Evolutionary conservation across 2,329 filamentous ascomycete genomes (phyloP).

Genomic region (Colletotrichum tabaci): DNA sequence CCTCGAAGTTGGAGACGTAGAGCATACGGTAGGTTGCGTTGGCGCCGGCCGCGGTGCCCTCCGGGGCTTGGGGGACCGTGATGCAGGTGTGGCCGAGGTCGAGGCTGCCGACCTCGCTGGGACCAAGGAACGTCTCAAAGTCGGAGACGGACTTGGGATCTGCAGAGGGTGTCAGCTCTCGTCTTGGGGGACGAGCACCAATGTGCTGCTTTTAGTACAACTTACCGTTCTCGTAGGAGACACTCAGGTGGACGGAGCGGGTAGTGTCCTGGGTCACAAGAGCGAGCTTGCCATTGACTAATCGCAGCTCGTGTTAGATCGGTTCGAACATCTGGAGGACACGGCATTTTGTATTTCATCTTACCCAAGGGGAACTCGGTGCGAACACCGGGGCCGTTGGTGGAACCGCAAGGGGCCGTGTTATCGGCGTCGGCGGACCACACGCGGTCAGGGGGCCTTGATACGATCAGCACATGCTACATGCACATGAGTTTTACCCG

Average conservation of each 20-base stretch:
- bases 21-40: constrained; percentile 66
- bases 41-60: constrained; percentile 54
- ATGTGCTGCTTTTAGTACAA: neutral
- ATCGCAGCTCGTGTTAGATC: neutral
- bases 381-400: constrained; percentile 61
- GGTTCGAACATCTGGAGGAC: neutral
- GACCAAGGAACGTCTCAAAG: constrained; percentile 56
- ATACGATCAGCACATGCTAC: neutral
- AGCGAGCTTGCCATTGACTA: constrained; percentile 69
- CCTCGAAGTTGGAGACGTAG: constrained; percentile 60
- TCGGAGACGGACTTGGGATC: constrained; percentile 58
- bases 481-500: neutral
- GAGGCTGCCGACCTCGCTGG: constrained; percentile 54
- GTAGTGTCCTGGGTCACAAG: constrained; percentile 72
- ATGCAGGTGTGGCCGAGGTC: constrained; percentile 64
- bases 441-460: constrained; percentile 63
- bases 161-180: constrained; percentile 37
- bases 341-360: constrained; percentile 36
- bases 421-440: constrained; percentile 71
- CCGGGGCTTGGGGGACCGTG: constrained; percentile 52
- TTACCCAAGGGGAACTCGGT: constrained; percentile 70
- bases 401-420: constrained; percentile 70
- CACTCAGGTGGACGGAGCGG: constrained; percentile 66
- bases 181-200: neutral
- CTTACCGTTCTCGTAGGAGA: constrained; percentile 67